Evolutionary conservation across 2,329 filamentous ascomycete genomes (phyloP), one percentile per base, ranked within the genome.

Genomic region (Macrophomina pseudophaseolina): DNA sequence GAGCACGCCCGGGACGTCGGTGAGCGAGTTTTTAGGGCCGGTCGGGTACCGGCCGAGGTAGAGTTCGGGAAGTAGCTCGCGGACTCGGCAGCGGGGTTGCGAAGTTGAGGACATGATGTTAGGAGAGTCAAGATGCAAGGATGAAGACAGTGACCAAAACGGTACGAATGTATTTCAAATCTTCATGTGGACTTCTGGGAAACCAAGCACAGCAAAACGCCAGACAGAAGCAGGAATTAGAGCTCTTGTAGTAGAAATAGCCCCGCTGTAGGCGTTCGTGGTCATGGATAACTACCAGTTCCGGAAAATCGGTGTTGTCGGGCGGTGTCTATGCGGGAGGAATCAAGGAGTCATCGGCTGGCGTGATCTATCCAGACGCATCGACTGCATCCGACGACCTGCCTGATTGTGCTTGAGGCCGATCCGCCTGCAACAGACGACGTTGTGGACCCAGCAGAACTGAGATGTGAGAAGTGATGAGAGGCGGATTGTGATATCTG

Each of bases 1-100:
- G 11, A 80, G 72, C 5, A 82, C 79, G 18, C 80, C 80, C 30
- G 79, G 76, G 12, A 82, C 73, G 63, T 83, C 81, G n/a, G 80
- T 81, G 52, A 82, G 70, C 49, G 76, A 78, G 70, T 83, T 82
- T 66, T 77, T 78, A 2, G 76, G 72, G 1, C 81, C 81, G 0
- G 80, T 67, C 0, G 74, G 68, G 58, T 78, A 77, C 52, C 75
- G 73, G 16, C 79, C 79, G 2, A 80, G 72, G 56, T 76, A 70
- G 16, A 79, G 68, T 14, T 68, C 74, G 28, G 80, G 75, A 11
- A 81, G 75, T 8, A 82, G 70, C 9, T 79, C 72, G 53, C 80
- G 74, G 52, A 82, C 72, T 66, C 78, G 73, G 64, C 74, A 73
- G 33, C 77, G 76, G 8, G 16, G 14, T 42, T 46, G 28, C 32